Percentiles rank a stretch among this genome's conserved stretches.
Evolutionary conservation across 2,329 filamentous ascomycete genomes (phyloP).

Genomic region (Arthrocladium fulminans): DNA sequence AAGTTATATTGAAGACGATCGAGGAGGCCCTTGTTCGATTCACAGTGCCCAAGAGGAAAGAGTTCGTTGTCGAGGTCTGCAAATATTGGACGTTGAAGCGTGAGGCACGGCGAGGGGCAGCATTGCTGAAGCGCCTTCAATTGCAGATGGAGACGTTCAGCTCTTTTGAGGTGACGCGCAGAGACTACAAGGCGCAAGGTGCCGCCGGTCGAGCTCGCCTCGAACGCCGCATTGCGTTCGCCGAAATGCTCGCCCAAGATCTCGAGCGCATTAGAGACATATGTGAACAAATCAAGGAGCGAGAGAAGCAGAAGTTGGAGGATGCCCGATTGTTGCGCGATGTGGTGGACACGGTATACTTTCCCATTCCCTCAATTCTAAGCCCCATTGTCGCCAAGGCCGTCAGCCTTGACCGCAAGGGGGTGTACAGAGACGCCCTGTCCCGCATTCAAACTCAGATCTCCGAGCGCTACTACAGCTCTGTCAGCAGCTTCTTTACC

Average conservation of each 20-base stretch:
- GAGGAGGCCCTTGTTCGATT: constrained; percentile 77
- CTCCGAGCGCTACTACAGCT: constrained; percentile 50
- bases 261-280: constrained; percentile 66
- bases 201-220: constrained; percentile 69
- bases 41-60: constrained; percentile 70
- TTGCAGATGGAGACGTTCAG: constrained; percentile 94
- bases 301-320: constrained; percentile 69
- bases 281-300: constrained; percentile 60
- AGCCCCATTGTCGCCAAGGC: constrained; percentile 72
- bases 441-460: constrained; percentile 45
- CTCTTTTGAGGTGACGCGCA: constrained; percentile 90
- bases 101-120: constrained; percentile 82
- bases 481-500: constrained; percentile 51
- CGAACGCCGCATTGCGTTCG: constrained; percentile 78
- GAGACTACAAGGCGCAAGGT: constrained; percentile 94
- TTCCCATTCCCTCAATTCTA: constrained; percentile 71
- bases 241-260: constrained; percentile 56
- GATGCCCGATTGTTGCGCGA: constrained; percentile 66
- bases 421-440: constrained; percentile 47
- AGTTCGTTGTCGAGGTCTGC: constrained; percentile 80
- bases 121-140: constrained; percentile 84
- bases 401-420: constrained; percentile 49
- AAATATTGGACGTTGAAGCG: constrained; percentile 97
- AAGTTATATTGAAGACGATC: constrained; percentile 76
- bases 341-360: constrained; percentile 83